A percentile compares a stretch with the other conserved stretches of the same genome.
phyloP scores from a whole-genome alignment of 2,329 filamentous ascomycete genomes.

The Aureobasidium sp. region DNA sequence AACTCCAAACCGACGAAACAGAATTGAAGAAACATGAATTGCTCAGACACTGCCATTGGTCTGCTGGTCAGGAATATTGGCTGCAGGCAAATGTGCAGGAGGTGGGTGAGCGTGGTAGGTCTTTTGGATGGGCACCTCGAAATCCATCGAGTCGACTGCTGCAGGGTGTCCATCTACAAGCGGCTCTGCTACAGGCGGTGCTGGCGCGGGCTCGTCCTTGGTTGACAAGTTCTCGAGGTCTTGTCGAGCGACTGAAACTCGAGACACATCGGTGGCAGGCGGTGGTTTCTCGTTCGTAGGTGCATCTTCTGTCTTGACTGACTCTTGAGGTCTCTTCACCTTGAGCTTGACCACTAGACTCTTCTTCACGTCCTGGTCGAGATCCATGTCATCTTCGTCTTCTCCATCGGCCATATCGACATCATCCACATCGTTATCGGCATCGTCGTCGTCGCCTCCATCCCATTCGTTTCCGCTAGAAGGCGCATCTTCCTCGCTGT shows the following conservation, averaged over 20 bases:
- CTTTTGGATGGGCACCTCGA: neutral
- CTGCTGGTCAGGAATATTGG: neutral
- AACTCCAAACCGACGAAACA: neutral
- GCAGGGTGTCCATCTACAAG: neutral
- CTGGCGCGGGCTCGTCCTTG: neutral
- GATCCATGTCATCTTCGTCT: slow-evolving; percentile 43
- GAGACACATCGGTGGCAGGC: neutral
- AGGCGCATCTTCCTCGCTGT: slow-evolving; percentile 54
- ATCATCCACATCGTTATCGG: slow-evolving; percentile 50
- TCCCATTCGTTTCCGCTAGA: slow-evolving; percentile 59
- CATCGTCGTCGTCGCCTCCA: slow-evolving; percentile 57
- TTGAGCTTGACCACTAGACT: slow-evolving; percentile 68
- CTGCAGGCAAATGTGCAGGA: neutral
- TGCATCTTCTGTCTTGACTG: neutral
- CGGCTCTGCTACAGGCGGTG: neutral
- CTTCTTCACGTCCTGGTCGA: slow-evolving; percentile 29
- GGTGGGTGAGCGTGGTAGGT: slow-evolving; percentile 3
- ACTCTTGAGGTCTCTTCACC: slow-evolving; percentile 11
- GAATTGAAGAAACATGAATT: neutral
- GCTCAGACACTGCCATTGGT: neutral
- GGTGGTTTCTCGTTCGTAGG: slow-evolving; percentile 1
- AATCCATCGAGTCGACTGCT: neutral
- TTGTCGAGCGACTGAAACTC: neutral
- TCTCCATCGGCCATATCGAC: slow-evolving; percentile 21
- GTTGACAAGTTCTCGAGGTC: neutral